phyloP scores from a whole-genome alignment of 768 basidiomycete species.

The Mycena vulgaris region DNA sequence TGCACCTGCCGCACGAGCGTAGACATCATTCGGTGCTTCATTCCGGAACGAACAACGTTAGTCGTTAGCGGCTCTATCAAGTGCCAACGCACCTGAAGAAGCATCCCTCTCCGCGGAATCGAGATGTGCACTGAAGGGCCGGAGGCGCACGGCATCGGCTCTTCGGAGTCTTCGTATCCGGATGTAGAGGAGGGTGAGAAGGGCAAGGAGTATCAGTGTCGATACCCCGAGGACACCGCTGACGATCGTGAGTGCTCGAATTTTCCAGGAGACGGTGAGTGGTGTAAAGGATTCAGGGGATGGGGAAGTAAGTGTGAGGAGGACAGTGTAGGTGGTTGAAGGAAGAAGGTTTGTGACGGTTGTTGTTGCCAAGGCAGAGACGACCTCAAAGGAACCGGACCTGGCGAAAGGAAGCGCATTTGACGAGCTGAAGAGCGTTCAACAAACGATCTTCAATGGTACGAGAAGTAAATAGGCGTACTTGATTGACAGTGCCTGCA shows the following conservation, averaged over 20 bases:
- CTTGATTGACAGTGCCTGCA: background rate
- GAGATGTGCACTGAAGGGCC: too few relatives aligned
- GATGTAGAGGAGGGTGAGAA: background rate
- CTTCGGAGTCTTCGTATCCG: too few relatives aligned
- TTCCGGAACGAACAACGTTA: too few relatives aligned
- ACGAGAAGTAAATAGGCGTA: background rate
- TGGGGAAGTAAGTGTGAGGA: background rate
- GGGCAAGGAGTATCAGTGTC: background rate
- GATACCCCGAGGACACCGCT: background rate
- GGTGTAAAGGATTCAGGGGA: too few relatives aligned
- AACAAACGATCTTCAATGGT: background rate
- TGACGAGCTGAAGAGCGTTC: background rate
- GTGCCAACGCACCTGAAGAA: too few relatives aligned
- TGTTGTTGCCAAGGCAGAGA: background rate
- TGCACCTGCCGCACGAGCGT: too few relatives aligned
- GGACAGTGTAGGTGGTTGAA: background rate
- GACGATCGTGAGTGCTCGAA: background rate
- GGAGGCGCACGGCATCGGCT: too few relatives aligned
- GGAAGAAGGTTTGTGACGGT: too few relatives aligned
- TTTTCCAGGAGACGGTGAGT: background rate
- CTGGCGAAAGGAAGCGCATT: background rate
- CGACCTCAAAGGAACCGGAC: background rate
- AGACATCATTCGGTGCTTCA: too few relatives aligned
- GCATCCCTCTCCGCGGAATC: too few relatives aligned
- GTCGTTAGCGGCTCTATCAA: too few relatives aligned